Evolutionary conservation across 1,284 basidiomycete genomes (phyloP).

Genomic region (Boletus albobrunnescens): DNA sequence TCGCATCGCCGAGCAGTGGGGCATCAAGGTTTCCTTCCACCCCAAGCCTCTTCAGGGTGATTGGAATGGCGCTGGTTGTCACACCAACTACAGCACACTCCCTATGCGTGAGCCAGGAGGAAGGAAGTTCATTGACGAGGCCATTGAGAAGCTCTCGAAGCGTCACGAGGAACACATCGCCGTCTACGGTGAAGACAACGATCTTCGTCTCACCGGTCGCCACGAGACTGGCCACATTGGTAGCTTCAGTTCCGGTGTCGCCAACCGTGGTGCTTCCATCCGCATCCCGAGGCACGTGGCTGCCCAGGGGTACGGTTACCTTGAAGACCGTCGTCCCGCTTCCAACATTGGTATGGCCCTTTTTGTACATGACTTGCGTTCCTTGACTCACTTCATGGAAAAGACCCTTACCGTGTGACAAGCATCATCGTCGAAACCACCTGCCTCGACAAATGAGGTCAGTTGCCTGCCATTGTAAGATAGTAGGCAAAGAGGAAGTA

Average conservation of each 20-base stretch:
- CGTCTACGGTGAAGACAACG: slow-evolving; percentile 96
- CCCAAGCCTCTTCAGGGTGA: slow-evolving; percentile 97
- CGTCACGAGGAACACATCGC: slow-evolving; percentile 90
- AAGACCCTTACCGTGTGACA: slow-evolving; percentile 87
- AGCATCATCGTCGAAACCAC: slow-evolving; percentile 93
- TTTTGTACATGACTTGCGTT: slow-evolving; percentile 2
- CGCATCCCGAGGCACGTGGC: slow-evolving; percentile 92
- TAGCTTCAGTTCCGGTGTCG: slow-evolving; percentile 90
- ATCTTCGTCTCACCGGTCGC: slow-evolving; percentile 86
- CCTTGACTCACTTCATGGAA: slow-evolving; percentile 13
- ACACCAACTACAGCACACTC: slow-evolving; percentile 92
- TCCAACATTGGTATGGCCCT: slow-evolving; percentile 83
- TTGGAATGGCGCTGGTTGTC: slow-evolving; percentile 99
- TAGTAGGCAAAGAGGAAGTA: slow-evolving; percentile 6
- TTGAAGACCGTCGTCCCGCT: slow-evolving; percentile 94
- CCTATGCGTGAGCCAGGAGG: slow-evolving; percentile 91
- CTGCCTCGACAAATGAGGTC: slow-evolving; percentile 49
- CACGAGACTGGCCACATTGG: slow-evolving; percentile 98
- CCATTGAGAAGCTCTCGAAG: slow-evolving; percentile 86
- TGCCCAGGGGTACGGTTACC: slow-evolving; percentile 90
- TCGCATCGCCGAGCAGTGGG: slow-evolving; percentile 97
- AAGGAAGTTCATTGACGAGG: slow-evolving; percentile 90
- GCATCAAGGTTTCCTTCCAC: slow-evolving; percentile 97
- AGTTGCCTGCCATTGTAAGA: slow-evolving; percentile 8
- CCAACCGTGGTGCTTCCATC: slow-evolving; percentile 96